These are phyloP conservation scores for Zopfia rhizophila DNA, from an alignment of 2,329 filamentous ascomycete species.

Conservation along the genomic window DNA sequence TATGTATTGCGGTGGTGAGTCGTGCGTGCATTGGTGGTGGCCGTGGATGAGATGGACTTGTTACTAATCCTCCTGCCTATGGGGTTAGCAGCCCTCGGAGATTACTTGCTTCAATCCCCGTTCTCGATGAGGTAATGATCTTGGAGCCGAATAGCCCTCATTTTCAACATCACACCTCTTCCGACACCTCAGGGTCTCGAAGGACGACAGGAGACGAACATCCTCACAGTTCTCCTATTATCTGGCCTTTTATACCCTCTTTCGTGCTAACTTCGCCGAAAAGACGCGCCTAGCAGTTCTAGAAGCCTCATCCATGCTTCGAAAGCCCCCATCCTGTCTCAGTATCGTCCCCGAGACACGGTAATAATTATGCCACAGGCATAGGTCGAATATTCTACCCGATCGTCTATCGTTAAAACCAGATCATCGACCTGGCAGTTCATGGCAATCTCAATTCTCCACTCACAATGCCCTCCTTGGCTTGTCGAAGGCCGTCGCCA, in stretches of 20 bases:
- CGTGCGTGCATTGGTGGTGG: too few relatives aligned
- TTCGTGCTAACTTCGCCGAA: neutral
- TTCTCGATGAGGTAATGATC: neutral
- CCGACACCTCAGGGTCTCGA: too few relatives aligned
- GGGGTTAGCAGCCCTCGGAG: too few relatives aligned
- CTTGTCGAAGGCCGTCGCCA: slow-evolving; percentile 12
- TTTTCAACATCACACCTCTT: too few relatives aligned
- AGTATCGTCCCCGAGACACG: slow-evolving; percentile 5
- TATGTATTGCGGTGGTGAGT: too few relatives aligned
- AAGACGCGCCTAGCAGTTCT: slow-evolving; percentile 8
- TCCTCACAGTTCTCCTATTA: too few relatives aligned
- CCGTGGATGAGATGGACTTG: too few relatives aligned
- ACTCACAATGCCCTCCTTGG: slow-evolving; percentile 12
- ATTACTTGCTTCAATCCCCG: slow-evolving; percentile 7
- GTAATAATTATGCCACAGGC: slow-evolving; percentile 12
- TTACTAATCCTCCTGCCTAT: too few relatives aligned
- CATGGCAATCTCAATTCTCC: neutral
- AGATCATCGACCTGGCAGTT: too few relatives aligned
- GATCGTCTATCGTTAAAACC: neutral
- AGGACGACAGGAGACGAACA: too few relatives aligned
- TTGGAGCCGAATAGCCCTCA: too few relatives aligned
- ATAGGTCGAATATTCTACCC: too few relatives aligned
- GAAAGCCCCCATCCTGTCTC: slow-evolving; percentile 6
- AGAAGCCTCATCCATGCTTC: slow-evolving; percentile 14
- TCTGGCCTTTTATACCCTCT: neutral